A percentile compares a stretch with the other conserved stretches of the same genome.
Conservation (phyloP, 768 basidiomycete species). For the Lentinus brumalis region DNA sequence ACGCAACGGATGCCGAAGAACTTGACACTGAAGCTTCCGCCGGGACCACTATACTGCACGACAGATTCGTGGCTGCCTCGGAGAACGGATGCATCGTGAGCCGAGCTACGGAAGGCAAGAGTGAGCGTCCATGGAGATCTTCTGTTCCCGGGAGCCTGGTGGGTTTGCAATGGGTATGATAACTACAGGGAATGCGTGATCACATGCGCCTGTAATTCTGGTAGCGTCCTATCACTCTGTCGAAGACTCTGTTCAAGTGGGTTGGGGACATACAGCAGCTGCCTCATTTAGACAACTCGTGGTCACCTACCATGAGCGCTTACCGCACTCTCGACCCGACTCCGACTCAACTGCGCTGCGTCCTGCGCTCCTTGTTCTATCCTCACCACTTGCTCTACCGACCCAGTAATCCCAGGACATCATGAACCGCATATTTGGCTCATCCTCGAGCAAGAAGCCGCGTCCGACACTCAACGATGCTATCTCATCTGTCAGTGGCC, state of each 20-base stretch:
- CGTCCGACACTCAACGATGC: constrained; percentile 89
- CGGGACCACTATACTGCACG: constrained; percentile 7
- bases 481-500: constrained; percentile 72
- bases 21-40: background rate
- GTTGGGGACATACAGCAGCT: too few species aligned
- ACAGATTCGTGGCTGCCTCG: constrained; percentile 21
- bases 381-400: background rate
- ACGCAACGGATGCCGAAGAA: background rate
- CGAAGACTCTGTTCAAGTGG: too few species aligned
- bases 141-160: constrained; percentile 15
- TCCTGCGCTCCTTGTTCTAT: background rate
- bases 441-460: constrained; percentile 75
- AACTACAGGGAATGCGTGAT: too few species aligned
- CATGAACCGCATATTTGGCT: constrained; percentile 89
- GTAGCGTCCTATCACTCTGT: too few species aligned
- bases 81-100: constrained; percentile 24
- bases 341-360: background rate
- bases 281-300: too few species aligned
- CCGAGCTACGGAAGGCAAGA: background rate
- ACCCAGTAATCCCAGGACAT: background rate
- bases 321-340: background rate
- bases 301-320: too few species aligned
- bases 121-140: constrained; percentile 22
- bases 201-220: too few species aligned
- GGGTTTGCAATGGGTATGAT: constrained; percentile 12